Base-by-base conservation (phyloP, 176 grass and related monocot genomes). In the Poa annua region DNA sequence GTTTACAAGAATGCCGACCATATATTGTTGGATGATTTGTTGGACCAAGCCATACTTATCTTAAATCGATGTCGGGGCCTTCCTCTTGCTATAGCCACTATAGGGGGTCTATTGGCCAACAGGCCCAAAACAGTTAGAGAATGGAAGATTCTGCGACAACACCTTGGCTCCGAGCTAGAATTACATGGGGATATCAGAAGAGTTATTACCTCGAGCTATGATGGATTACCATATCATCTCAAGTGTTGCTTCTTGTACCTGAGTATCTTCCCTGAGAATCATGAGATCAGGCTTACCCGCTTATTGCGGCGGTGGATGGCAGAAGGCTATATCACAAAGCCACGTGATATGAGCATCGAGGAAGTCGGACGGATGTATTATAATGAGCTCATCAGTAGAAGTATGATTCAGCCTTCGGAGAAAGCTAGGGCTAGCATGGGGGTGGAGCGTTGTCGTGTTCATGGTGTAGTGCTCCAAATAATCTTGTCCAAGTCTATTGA, bases 171-270 rank as follows among this genome's bases (percentile, higher is more conserved):
- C 11, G 86, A 87, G 83, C 48, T 91, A 19, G 84, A 87, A 74
- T 86, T 71, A 25, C 8, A 19, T 10, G 4, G 57, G 1, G 49
- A 67, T 19, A 84, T 89, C 22, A 81, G 71, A 9, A 69, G 74
- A 60, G 78, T 85, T 13, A 79, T 94, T 2, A 42, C 60, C 8
- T 79, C 90, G 5, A 94, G 86, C 59, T 94, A 89, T 15, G 83
- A 81, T 39, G 86, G 85, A 3, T 67, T 94, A 32, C 86, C 92
- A 2, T 89, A 91, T 62, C 51, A 90, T 81, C 56, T 89, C 29
- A 93, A 93, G 45, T 80, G 49, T 3, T 88, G 86, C 59, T 88
- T 93, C 68, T 71, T 93, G 49, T 93, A 93, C 48, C 88, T 93
- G 1, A 88, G 78, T 44, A 76, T 93, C 34, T 93, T 93, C 8